Evolutionary conservation across 306 rosid genomes (phyloP).

Genomic region (Delonix regia): DNA sequence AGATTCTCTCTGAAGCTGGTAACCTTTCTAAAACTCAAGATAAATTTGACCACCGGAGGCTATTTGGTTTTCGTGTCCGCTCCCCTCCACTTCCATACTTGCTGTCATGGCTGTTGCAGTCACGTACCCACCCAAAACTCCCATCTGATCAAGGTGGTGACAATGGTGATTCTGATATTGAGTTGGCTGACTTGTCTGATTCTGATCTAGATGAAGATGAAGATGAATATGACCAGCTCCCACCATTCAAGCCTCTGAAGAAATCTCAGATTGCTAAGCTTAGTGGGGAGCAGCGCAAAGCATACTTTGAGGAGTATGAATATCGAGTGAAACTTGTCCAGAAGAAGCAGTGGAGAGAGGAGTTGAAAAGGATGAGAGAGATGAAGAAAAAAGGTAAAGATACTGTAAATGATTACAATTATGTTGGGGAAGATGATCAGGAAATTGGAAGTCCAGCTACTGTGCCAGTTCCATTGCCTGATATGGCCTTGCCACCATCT

Average conservation of each 20-base stretch:
- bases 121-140: constrained; percentile 90
- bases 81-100: constrained; percentile 93
- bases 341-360: constrained; percentile 96
- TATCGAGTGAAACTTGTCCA: constrained; percentile 93
- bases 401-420: constrained; percentile 50
- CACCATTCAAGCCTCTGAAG: constrained; percentile 92
- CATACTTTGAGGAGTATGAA: constrained; percentile 92
- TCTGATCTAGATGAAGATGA: constrained; percentile 89
- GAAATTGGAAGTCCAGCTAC: constrained; percentile 89
- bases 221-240: constrained; percentile 96
- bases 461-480: constrained; percentile 95
- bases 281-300: constrained; percentile 77
- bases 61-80: constrained; percentile 88
- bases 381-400: constrained; percentile 76
- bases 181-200: constrained; percentile 85
- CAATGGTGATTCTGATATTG: constrained; percentile 88
- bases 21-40: constrained; percentile 78
- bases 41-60: constrained; percentile 72
- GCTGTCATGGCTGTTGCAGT: constrained; percentile 86
- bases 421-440: constrained; percentile 75
- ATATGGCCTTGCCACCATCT: constrained; percentile 93
- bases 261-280: constrained; percentile 88
- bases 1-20: constrained; percentile 77
- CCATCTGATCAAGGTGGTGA: constrained; percentile 91
- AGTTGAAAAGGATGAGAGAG: constrained; percentile 90